Conservation (phyloP, 257 asterid genomes). For the Hygrophila difformis region DNA sequence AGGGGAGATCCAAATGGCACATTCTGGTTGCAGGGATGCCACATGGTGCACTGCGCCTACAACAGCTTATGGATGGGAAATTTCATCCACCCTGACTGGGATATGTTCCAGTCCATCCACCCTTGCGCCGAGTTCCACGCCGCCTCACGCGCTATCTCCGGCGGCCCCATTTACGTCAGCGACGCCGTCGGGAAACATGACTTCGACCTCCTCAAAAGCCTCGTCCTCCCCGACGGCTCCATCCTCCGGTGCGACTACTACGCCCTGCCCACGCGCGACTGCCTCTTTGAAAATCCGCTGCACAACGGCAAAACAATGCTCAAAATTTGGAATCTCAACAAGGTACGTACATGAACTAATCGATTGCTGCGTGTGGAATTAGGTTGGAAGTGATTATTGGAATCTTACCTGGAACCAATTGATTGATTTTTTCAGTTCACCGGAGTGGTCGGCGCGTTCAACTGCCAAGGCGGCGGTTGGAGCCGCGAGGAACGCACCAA, state of each 20-base stretch:
- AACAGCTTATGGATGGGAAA: constrained; percentile 81
- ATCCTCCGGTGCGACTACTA: constrained; percentile 20
- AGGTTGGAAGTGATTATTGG: not conserved
- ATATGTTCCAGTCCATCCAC: constrained; percentile 79
- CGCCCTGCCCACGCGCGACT: constrained; percentile 22
- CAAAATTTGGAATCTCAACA: constrained; percentile 27
- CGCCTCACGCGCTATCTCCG: constrained; percentile 76
- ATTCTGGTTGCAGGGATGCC: constrained; percentile 76
- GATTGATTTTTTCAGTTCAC: constrained; percentile 31
- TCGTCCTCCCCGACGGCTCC: constrained; percentile 26
- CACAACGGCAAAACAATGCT: constrained; percentile 27
- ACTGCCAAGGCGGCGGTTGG: constrained; percentile 33
- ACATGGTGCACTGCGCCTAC: constrained; percentile 85
- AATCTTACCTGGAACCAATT: no score
- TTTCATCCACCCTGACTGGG: constrained; percentile 83
- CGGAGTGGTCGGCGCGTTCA: constrained; percentile 26
- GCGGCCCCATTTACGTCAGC: constrained; percentile 45
- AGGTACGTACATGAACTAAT: not conserved
- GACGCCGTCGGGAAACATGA: constrained; percentile 25
- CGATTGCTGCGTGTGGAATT: not conserved
- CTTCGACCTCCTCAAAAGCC: constrained; percentile 14
- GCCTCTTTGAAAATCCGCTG: constrained; percentile 22
- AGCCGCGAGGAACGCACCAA: constrained; percentile 16
- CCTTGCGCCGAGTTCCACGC: constrained; percentile 81
- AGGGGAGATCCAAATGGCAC: constrained; percentile 64